Evolutionary conservation across 257 asterid genomes (phyloP).

Genomic region (Haberlea rhodopensis): DNA sequence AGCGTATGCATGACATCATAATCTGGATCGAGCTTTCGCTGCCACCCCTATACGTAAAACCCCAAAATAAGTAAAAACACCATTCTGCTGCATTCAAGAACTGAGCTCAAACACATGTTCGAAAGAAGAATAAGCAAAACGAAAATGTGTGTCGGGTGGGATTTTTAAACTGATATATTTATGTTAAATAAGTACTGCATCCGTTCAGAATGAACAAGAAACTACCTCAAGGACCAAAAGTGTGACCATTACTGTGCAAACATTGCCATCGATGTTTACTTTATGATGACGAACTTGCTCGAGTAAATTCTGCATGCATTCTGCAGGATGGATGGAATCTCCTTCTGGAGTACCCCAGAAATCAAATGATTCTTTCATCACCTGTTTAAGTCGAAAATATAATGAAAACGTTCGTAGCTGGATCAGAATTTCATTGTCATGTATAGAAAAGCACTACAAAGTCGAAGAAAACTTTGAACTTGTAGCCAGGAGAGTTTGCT

Average conservation of each 20-base stretch:
- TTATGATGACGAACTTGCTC: neutral
- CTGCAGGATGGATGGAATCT: neutral
- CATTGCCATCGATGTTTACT: slow-evolving; percentile 90
- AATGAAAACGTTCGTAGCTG: neutral
- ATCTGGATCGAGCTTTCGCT: slow-evolving; percentile 53
- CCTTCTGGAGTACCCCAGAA: neutral
- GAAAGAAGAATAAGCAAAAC: neutral
- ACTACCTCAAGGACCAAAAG: slow-evolving; percentile 88
- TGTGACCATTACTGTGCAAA: slow-evolving; percentile 94
- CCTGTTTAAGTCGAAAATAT: slow-evolving; percentile 42
- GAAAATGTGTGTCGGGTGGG: neutral
- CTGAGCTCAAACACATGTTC: neutral
- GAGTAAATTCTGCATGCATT: neutral
- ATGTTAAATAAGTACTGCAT: too few species aligned
- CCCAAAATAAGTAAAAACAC: slow-evolving; percentile 1
- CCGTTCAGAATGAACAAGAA: neutral
- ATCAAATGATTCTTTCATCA: slow-evolving; percentile 16
- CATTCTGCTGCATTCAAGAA: neutral
- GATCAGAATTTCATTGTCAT: neutral
- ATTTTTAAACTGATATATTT: too few species aligned
- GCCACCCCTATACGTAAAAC: slow-evolving; percentile 38
- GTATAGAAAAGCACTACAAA: neutral
- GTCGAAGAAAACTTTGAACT: neutral
- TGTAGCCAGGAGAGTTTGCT: neutral
- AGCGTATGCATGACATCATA: slow-evolving; percentile 65